Evolutionary conservation across 208 protist genomes (phyloP).

Genomic region (Angomonas ambiguus): DNA sequence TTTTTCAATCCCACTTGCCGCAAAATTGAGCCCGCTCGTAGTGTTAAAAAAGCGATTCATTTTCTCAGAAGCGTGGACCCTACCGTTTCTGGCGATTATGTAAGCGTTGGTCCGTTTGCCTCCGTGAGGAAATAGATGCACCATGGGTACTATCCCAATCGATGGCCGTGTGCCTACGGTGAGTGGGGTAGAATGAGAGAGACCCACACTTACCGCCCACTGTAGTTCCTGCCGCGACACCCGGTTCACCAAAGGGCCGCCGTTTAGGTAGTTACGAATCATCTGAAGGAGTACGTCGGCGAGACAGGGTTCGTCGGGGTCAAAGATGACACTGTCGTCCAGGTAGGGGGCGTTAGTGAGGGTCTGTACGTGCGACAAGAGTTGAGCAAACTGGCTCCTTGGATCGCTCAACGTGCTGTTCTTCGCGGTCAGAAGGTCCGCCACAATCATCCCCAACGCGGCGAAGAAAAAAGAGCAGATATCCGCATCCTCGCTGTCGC

Average conservation of each 20-base stretch:
- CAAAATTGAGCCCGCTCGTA: conserved; percentile 60
- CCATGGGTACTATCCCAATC: conserved; percentile 80
- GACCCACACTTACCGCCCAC: conserved; percentile 82
- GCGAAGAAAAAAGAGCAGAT: conserved; percentile 87
- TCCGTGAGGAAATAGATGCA: conserved; percentile 87
- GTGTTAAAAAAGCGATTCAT: conserved; percentile 50
- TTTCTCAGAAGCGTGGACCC: conserved; percentile 27
- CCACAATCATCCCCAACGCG: conserved; percentile 83
- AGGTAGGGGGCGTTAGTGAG: conserved; percentile 88
- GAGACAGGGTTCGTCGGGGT: conserved; percentile 54
- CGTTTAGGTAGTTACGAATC: conserved; percentile 90
- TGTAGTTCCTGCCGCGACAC: conserved; percentile 62
- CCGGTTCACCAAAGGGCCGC: conserved; percentile 85
- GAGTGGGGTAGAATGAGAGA: conserved; percentile 86
- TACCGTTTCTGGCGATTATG: conserved; percentile 57
- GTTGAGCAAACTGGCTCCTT: conserved; percentile 57
- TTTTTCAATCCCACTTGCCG: conserved; percentile 21
- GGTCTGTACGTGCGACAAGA: conserved; percentile 61
- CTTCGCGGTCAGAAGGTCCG: conserved; percentile 72
- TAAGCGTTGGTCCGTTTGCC: conserved; percentile 64
- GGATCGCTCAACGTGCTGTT: conserved; percentile 74
- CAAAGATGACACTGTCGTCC: conserved; percentile 70
- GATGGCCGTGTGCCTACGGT: conserved; percentile 56
- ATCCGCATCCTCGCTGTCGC: conserved; percentile 41
- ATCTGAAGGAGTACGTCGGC: conserved; percentile 88